A percentile compares a stretch with the other conserved stretches of the same genome.
Evolutionary conservation across 2,329 filamentous ascomycete species (phyloP).

Genomic region (Cercospora sesami): DNA sequence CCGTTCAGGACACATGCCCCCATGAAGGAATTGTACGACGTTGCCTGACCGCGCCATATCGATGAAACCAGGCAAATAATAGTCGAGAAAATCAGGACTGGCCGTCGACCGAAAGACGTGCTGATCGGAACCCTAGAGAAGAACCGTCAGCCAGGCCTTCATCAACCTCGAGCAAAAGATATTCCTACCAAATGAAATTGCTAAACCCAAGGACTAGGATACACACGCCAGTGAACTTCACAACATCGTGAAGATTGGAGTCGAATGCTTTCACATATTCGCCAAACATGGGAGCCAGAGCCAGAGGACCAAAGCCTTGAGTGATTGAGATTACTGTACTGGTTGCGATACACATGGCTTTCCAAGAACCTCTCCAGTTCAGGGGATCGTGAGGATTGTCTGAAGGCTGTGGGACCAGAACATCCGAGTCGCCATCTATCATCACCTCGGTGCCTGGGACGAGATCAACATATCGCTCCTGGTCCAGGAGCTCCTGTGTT

Average conservation of each 20-base stretch:
- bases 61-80: constrained; percentile 55
- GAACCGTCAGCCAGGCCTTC: neutral
- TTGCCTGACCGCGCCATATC: constrained; percentile 61
- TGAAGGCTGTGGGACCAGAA: constrained; percentile 52
- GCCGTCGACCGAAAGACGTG: constrained; percentile 56
- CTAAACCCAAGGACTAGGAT: constrained; percentile 61
- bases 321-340: constrained; percentile 52
- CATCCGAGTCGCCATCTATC: neutral
- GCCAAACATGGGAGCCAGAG: constrained; percentile 61
- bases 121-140: constrained; percentile 55
- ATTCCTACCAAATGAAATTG: constrained; percentile 58
- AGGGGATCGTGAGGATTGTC: constrained; percentile 42
- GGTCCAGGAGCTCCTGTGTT: neutral
- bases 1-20: constrained; percentile 63
- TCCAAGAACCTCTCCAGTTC: constrained; percentile 53
- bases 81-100: constrained; percentile 55
- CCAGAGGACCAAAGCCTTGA: constrained; percentile 57
- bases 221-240: constrained; percentile 58
- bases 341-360: constrained; percentile 51
- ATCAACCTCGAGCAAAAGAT: too few relatives aligned
- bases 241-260: constrained; percentile 43
- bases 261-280: constrained; percentile 59
- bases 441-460: neutral
- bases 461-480: neutral
- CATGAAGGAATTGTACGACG: constrained; percentile 63